phyloP scores from a whole-genome alignment of 495 filamentous ascomycete genomes.

The Coniosporium apollinis region DNA sequence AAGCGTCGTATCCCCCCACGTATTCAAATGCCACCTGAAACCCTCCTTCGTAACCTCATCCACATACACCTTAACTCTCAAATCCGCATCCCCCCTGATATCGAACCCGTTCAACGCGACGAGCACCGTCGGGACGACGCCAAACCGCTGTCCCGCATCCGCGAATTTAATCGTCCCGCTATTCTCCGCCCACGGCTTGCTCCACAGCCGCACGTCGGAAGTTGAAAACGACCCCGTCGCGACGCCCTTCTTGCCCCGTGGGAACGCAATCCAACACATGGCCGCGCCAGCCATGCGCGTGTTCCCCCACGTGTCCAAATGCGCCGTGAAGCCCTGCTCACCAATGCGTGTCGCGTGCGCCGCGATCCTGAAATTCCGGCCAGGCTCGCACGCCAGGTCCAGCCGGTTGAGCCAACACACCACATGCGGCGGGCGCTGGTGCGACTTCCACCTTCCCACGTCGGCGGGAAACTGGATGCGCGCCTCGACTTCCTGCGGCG shows the following conservation, averaged over 20 bases:
- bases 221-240: conserved; percentile 7
- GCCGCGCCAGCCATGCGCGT: conserved; percentile 8
- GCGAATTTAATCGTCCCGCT: conserved; percentile 6
- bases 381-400: conserved; percentile 2
- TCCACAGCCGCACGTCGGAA: conserved; percentile 7
- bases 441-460: conserved; percentile 1
- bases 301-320: conserved; percentile 10
- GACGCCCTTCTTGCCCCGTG: conserved; percentile 7
- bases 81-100: conserved; percentile 10
- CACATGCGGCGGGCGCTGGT: conserved; percentile 5
- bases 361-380: conserved; percentile 6
- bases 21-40: conserved; percentile 10
- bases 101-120: conserved; percentile 12
- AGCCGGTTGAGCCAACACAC: conserved; percentile 13
- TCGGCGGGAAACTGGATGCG: not conserved
- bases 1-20: conserved; percentile 11
- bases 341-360: conserved; percentile 4
- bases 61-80: conserved; percentile 27
- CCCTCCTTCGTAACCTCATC: conserved; percentile 25
- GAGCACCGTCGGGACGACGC: conserved; percentile 8
- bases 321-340: conserved; percentile 4
- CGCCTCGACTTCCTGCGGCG: conserved; percentile 1
- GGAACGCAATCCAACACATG: conserved; percentile 15
- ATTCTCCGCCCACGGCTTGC: conserved; percentile 5
- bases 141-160: conserved; percentile 2